Base-by-base conservation (phyloP, 176 grass and related monocot genomes). In the Oryza officinalis region DNA sequence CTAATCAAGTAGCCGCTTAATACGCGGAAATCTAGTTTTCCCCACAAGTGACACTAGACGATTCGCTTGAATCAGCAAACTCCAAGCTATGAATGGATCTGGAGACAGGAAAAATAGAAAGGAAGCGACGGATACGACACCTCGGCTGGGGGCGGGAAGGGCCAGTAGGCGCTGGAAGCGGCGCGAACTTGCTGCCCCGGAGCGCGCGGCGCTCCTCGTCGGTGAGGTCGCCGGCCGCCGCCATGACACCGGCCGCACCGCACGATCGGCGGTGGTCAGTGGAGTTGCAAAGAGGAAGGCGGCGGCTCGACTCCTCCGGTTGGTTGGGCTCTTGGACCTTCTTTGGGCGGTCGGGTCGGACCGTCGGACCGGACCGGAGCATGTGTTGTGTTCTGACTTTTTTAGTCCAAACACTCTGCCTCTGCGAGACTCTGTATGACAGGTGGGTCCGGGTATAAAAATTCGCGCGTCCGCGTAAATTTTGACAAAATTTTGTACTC, bases 121-220 rank as follows among this genome's bases (percentile, higher is more conserved):
- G 28, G 72, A 49, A 3, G 30, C 15, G 47, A 57, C 6, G 20
- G n/a, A 41, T 2, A 28, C 63, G 32, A 12, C 37, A 96, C 97
- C 93, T 94, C 27, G 91, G 78, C 73, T 84, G 83, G 18, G 83
- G 65, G 33, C 86, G 81, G 43, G 78, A 83, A 4, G 70, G 44
- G 22, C 77, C 22, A 2, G 79, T 77, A 8, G 93, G 87, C 31
- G 71, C 78, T 13, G 91, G 91, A 50, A 96, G 91, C 18, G 93
- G 91, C 37, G 96, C 96, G 75, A 99, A 99, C 78, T 96, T 99
- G 88, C 96, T 99, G 5, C 86, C 91, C 25, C 96, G 91, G 13
- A 96, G 92, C 9, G 91, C 93, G 1, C 93, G 89, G 67, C 87
- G 92, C 72, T 99, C 96, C 0, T 94, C 93, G 20, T 99, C 97